Evolutionary conservation across 2,329 filamentous ascomycete genomes (phyloP).

Genomic region (Monilinia aucupariae): DNA sequence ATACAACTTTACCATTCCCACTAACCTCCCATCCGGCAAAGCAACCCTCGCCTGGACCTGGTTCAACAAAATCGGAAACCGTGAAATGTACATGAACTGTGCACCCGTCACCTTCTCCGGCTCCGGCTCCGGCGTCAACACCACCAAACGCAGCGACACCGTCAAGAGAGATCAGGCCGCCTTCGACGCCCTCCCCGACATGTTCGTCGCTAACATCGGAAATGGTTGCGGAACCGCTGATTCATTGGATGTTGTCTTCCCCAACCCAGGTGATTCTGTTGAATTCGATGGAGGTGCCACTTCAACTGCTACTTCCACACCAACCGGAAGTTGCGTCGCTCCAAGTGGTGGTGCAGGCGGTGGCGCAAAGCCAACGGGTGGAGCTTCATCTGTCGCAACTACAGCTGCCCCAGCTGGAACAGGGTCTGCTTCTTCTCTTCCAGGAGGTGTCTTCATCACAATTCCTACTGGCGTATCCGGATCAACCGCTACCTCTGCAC

Average conservation of each 20-base stretch:
- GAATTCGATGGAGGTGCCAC: constrained; percentile 42
- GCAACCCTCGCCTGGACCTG: constrained; percentile 88
- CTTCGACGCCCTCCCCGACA: constrained; percentile 60
- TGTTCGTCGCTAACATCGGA: constrained; percentile 69
- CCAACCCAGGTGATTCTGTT: constrained; percentile 57
- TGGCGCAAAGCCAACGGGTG: not conserved
- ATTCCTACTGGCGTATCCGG: constrained; percentile 18
- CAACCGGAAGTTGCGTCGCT: constrained; percentile 20
- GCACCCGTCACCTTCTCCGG: constrained; percentile 62
- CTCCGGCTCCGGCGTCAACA: constrained; percentile 48
- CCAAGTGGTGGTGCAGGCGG: constrained; percentile 38
- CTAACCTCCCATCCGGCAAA: constrained; percentile 65
- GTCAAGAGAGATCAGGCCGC: constrained; percentile 41
- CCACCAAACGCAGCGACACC: constrained; percentile 36
- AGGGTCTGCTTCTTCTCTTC: constrained; percentile 14
- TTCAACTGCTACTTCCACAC: constrained; percentile 27
- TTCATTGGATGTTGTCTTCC: constrained; percentile 57
- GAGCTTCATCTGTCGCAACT: constrained; percentile 2
- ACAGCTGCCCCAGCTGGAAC: constrained; percentile 22
- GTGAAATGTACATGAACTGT: constrained; percentile 98
- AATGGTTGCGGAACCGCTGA: constrained; percentile 52
- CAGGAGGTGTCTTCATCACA: constrained; percentile 37
- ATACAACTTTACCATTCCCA: constrained; percentile 68
- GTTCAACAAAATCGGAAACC: constrained; percentile 89
- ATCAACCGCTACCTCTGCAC: constrained; percentile 12